Conservation (phyloP, 768 basidiomycete species). For the Saitozyma sp. region DNA sequence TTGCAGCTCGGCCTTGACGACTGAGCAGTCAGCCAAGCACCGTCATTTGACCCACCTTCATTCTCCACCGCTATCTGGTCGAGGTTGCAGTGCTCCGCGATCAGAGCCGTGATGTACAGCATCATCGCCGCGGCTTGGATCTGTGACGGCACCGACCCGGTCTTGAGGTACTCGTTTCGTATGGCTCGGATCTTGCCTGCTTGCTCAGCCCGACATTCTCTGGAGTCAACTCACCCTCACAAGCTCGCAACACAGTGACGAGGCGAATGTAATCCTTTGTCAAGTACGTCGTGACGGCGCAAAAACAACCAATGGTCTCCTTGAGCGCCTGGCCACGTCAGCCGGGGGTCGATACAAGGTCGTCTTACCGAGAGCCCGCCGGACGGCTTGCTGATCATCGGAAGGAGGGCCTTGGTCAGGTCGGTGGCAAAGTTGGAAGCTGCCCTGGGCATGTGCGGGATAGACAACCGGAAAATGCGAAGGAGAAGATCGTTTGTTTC, state of each 20-base stretch:
- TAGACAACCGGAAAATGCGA: slow-evolving; percentile 78
- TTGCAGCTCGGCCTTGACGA: slow-evolving; percentile 61
- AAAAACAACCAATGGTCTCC: slow-evolving; percentile 90
- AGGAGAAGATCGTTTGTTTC: slow-evolving; percentile 80
- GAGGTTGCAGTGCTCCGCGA: slow-evolving; percentile 87
- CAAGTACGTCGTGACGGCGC: slow-evolving; percentile 75
- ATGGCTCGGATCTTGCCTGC: slow-evolving; percentile 57
- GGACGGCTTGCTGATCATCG: slow-evolving; percentile 87
- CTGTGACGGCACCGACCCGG: slow-evolving; percentile 29
- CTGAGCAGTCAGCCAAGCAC: not conserved
- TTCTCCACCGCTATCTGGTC: slow-evolving; percentile 69
- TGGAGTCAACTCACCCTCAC: slow-evolving; percentile 63
- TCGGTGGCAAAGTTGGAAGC: slow-evolving; percentile 84
- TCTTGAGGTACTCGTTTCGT: slow-evolving; percentile 58
- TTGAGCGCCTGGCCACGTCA: slow-evolving; percentile 68
- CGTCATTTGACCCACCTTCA: slow-evolving; percentile 57
- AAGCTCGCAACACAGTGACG: slow-evolving; percentile 77
- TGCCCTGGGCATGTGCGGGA: slow-evolving; percentile 87
- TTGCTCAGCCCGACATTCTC: not conserved
- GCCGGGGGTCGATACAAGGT: not conserved
- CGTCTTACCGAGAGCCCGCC: slow-evolving; percentile 41
- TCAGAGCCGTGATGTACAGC: slow-evolving; percentile 77
- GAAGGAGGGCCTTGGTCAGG: slow-evolving; percentile 74
- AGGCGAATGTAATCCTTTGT: slow-evolving; percentile 82
- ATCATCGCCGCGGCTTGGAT: slow-evolving; percentile 57